These are phyloP conservation scores for Penicillium verhagenii DNA, from an alignment of 495 filamentous ascomycete species.

Conservation along the genomic window DNA sequence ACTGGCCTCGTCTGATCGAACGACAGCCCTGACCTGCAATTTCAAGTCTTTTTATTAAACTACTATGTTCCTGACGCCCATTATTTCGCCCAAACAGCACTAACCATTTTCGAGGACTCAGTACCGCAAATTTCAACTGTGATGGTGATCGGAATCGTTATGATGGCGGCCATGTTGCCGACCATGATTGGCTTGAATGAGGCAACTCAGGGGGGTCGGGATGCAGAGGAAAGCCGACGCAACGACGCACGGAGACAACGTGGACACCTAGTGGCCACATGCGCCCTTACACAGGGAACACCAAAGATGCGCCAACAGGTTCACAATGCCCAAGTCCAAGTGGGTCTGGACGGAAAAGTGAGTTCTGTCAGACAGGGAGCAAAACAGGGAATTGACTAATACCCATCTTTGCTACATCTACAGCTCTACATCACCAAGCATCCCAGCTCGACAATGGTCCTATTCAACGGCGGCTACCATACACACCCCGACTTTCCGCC, in stretches of 20 bases:
- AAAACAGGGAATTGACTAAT: background rate
- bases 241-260: constrained; percentile 22
- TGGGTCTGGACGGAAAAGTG: constrained; percentile 28
- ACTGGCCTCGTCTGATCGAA: background rate
- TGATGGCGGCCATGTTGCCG: constrained; percentile 33
- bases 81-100: background rate
- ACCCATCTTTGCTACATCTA: too few species aligned
- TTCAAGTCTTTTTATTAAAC: background rate
- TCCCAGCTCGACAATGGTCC: constrained; percentile 18
- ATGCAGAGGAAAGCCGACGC: constrained; percentile 24
- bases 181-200: constrained; percentile 31
- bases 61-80: background rate
- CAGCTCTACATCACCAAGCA: constrained; percentile 30
- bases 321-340: constrained; percentile 27
- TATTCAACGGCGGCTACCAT: constrained; percentile 27
- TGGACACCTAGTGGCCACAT: constrained; percentile 22
- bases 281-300: constrained; percentile 18
- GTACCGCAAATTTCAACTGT: background rate
- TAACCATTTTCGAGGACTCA: background rate
- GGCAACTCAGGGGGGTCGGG: constrained; percentile 20
- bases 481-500: constrained; percentile 24
- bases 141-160: constrained; percentile 27
- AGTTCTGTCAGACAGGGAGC: constrained; percentile 14
- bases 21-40: background rate
- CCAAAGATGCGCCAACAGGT: constrained; percentile 20